Percentiles rank a stretch among this genome's conserved stretches.
Evolutionary conservation across 192 early-diverging fungal species (phyloP).

Genomic region (Coemansia sp.): DNA sequence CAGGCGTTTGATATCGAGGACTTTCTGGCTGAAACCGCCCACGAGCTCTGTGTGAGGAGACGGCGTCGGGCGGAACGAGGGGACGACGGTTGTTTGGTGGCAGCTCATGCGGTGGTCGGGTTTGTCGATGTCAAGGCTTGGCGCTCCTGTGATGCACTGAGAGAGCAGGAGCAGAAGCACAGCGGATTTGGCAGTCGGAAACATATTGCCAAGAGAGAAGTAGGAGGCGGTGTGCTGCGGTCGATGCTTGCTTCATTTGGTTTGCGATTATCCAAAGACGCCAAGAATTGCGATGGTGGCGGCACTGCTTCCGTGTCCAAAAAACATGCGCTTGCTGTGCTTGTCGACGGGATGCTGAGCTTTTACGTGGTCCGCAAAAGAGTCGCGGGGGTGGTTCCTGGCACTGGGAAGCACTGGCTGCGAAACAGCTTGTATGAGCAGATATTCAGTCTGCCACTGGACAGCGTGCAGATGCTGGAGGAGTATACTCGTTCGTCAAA

Average conservation of each 20-base stretch:
- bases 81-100: neutral
- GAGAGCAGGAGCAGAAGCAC: neutral
- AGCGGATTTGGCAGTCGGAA: constrained; percentile 2
- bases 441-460: constrained; percentile 1
- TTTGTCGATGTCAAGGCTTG: constrained; percentile 33
- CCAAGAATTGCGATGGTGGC: neutral
- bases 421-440: constrained; percentile 9
- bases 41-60: constrained; percentile 14
- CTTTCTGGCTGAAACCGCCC: constrained; percentile 36
- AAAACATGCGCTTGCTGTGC: constrained; percentile 25
- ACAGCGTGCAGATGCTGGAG: constrained; percentile 1
- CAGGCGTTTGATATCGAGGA: constrained; percentile 41
- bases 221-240: neutral
- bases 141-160: constrained; percentile 2
- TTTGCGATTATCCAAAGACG: neutral
- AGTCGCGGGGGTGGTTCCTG: neutral
- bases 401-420: constrained; percentile 7
- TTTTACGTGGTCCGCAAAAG: constrained; percentile 17
- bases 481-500: neutral
- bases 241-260: constrained; percentile 2
- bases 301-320: neutral
- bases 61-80: constrained; percentile 3
- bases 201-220: neutral
- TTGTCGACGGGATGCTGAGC: constrained; percentile 16
- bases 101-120: constrained; percentile 23